Conservation (phyloP, 352 stramenopile genomes). For the Globisporangium takayamanum region DNA sequence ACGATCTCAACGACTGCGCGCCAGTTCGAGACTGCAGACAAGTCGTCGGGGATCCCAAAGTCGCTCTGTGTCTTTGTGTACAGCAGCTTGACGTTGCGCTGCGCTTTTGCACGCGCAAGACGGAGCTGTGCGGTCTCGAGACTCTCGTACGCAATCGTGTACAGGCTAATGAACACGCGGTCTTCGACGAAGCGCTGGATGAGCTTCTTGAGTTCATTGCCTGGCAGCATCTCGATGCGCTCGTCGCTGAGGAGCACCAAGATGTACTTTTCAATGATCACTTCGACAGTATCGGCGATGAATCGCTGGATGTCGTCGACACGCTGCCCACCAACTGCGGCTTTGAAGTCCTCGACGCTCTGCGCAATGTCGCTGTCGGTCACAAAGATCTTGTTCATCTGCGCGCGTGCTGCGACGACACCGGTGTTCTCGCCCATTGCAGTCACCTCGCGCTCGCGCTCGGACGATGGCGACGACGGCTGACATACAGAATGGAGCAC, state of each 20-base stretch:
- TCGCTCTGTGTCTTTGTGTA: conserved; percentile 43
- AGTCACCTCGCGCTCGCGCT: conserved; percentile 47
- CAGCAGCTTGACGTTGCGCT: conserved; percentile 58
- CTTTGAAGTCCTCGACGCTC: conserved; percentile 49
- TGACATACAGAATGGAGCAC: conserved; percentile 46
- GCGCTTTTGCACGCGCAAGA: conserved; percentile 20
- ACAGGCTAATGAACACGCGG: conserved; percentile 63
- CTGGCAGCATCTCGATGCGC: conserved; percentile 55
- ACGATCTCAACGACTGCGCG: conserved; percentile 41
- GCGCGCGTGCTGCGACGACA: conserved; percentile 40
- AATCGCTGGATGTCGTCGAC: conserved; percentile 49
- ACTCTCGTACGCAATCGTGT: conserved; percentile 45
- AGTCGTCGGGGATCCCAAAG: conserved; percentile 59
- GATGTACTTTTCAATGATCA: conserved; percentile 63
- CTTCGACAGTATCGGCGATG: conserved; percentile 56
- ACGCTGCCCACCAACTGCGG: conserved; percentile 35
- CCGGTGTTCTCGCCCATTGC: conserved; percentile 46
- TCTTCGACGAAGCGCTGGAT: conserved; percentile 77
- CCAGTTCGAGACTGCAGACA: conserved; percentile 58
- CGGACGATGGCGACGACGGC: conserved; percentile 36
- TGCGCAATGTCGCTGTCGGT: conserved; percentile 49
- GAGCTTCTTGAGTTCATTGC: conserved; percentile 67
- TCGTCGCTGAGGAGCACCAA: conserved; percentile 53
- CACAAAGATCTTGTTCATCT: conserved; percentile 81
- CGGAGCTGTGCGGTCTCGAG: conserved; percentile 41